Conservation (phyloP, 805 yeast genomes). For the Candida coleopterorum region DNA sequence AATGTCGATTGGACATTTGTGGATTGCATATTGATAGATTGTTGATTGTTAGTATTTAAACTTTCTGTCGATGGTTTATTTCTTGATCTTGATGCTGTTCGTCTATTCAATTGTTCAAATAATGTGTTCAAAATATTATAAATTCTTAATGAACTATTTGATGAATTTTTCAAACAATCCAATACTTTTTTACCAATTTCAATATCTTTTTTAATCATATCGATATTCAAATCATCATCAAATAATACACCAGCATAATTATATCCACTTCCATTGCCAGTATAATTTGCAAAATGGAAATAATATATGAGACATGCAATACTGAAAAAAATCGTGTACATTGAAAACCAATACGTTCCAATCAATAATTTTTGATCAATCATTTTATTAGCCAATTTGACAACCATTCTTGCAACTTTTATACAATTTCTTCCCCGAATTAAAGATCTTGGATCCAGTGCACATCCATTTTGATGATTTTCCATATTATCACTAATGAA, state of each 20-base stretch:
- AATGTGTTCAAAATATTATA: slow-evolving; percentile 75
- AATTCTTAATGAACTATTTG: slow-evolving; percentile 76
- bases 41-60: slow-evolving; percentile 8
- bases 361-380: slow-evolving; percentile 62
- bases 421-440: slow-evolving; percentile 80
- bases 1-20: slow-evolving; percentile 11
- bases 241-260: slow-evolving; percentile 43
- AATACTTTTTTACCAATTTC: slow-evolving; percentile 76
- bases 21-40: slow-evolving; percentile 4
- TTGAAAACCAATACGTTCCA: slow-evolving; percentile 90
- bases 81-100: slow-evolving; percentile 50
- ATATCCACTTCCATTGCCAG: slow-evolving; percentile 24
- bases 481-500: slow-evolving; percentile 56
- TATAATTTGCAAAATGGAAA: slow-evolving; percentile 55
- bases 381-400: slow-evolving; percentile 76
- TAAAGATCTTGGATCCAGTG: slow-evolving; percentile 54
- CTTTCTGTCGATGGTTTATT: not conserved
- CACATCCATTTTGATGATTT: slow-evolving; percentile 11
- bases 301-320: slow-evolving; percentile 84
- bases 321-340: slow-evolving; percentile 83
- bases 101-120: slow-evolving; percentile 71
- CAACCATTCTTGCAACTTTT: slow-evolving; percentile 77
- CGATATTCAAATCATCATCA: slow-evolving; percentile 42
- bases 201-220: slow-evolving; percentile 71
- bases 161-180: slow-evolving; percentile 63